These are phyloP conservation scores for Microglena sp. DNA, from an alignment of 139 green algal species.

Conservation along the genomic window DNA sequence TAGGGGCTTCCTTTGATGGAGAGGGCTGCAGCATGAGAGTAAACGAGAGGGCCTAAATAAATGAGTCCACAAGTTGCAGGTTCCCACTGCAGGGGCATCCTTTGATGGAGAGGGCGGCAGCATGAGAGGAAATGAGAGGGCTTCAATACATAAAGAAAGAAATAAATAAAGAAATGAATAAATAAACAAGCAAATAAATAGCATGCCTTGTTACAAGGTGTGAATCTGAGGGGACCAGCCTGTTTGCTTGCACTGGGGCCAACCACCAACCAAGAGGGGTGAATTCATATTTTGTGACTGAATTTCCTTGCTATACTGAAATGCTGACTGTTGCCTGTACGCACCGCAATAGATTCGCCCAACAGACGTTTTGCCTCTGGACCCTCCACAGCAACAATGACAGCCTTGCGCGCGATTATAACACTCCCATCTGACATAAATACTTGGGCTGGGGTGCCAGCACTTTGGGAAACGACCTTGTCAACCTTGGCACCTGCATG, in stretches of 20 bases:
- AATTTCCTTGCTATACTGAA: no score
- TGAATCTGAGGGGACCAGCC: no score
- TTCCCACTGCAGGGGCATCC: conserved; percentile 59
- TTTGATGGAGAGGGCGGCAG: conserved; percentile 41
- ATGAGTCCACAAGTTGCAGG: conserved; percentile 84
- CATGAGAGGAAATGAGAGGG: no score
- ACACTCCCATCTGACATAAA: conserved; percentile 26
- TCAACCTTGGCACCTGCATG: conserved; percentile 14
- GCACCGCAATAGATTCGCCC: conserved; percentile 29
- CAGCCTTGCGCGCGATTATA: conserved; percentile 44
- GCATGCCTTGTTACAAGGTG: no score
- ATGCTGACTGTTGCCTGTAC: conserved; percentile 1
- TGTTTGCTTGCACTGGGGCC: no score
- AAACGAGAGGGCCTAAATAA: no score
- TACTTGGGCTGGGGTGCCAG: conserved; percentile 16
- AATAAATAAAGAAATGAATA: no score
- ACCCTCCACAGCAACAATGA: conserved; percentile 78
- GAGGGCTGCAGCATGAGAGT: conserved; percentile 21
- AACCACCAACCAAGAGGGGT: no score
- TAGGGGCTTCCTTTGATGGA: conserved; percentile 40
- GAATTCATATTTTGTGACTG: no score
- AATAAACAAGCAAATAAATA: no score
- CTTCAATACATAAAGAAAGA: no score
- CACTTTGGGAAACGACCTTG: no score
- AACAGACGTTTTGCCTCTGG: conserved; percentile 64